phyloP scores from a whole-genome alignment of 1,284 basidiomycete genomes.

The Ganoderma resinaceum region DNA sequence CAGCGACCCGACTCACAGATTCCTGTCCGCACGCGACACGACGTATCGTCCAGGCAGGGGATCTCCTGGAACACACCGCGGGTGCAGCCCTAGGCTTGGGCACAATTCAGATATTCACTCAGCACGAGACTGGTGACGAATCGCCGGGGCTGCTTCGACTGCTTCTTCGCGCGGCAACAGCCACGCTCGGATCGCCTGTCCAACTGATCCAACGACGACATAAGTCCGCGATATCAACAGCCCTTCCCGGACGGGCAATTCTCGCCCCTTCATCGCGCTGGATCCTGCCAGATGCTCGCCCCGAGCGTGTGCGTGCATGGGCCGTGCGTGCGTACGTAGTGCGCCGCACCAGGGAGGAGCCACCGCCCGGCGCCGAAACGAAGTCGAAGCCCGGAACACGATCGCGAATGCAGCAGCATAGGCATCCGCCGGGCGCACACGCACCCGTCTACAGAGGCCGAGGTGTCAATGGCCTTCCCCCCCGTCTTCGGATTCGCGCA shows the following conservation, averaged over 20 bases:
- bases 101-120: not conserved
- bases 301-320: not conserved
- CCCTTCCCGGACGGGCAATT: constrained; percentile 8
- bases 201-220: constrained; percentile 10
- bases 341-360: constrained; percentile 2
- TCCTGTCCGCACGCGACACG: not conserved
- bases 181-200: constrained; percentile 14
- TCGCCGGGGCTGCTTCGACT: not conserved
- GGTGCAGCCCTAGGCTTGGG: not conserved
- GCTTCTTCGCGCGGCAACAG: not conserved
- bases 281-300: not conserved
- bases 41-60: not conserved
- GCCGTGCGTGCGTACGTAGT: not conserved
- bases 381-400: not conserved
- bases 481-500: not conserved
- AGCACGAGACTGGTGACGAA: not conserved
- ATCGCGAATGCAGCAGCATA: not conserved
- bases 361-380: not conserved
- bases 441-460: not conserved
- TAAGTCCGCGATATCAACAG: constrained; percentile 5
- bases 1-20: not conserved
- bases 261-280: not conserved
- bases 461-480: not conserved
- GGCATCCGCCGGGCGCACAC: constrained; percentile 7
- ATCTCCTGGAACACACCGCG: not conserved